Percentiles rank a stretch among this genome's conserved stretches.
phyloP scores from a whole-genome alignment of 148 eudicot species.

The Hydrangea macrophylla region DNA sequence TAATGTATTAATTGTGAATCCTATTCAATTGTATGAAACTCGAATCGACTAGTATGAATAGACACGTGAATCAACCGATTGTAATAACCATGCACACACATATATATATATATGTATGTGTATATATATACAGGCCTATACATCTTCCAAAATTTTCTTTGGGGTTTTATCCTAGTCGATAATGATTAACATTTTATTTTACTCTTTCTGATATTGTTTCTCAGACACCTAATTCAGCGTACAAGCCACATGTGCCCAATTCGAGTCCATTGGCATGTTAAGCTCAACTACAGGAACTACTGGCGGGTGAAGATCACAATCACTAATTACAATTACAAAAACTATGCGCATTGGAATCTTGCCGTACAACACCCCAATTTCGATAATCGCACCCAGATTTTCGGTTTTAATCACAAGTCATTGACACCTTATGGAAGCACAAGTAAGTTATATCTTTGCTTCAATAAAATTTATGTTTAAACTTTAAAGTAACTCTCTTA shows the following conservation, averaged over 20 bases:
- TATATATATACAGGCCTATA: too few relatives aligned
- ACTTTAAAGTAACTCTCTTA: too few relatives aligned
- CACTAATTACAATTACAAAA: slow-evolving; percentile 61
- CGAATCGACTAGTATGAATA: too few relatives aligned
- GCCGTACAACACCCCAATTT: slow-evolving; percentile 69
- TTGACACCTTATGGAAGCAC: slow-evolving; percentile 45
- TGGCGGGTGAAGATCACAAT: slow-evolving; percentile 70
- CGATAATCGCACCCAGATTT: slow-evolving; percentile 49
- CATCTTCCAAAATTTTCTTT: background rate
- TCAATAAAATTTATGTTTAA: too few relatives aligned
- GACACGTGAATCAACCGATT: too few relatives aligned
- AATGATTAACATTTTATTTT: background rate
- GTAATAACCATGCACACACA: too few relatives aligned
- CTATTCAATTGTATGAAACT: too few relatives aligned
- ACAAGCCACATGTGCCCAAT: slow-evolving; percentile 72
- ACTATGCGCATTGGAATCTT: slow-evolving; percentile 68
- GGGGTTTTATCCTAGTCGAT: background rate
- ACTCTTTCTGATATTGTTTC: background rate
- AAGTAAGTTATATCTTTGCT: slow-evolving; percentile 52
- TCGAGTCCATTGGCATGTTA: slow-evolving; percentile 69
- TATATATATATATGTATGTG: too few relatives aligned
- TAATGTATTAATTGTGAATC: too few relatives aligned
- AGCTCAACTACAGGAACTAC: slow-evolving; percentile 62
- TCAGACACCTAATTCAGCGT: slow-evolving; percentile 60
- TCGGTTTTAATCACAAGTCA: slow-evolving; percentile 59